phyloP scores from a whole-genome alignment of 805 yeast species.

The Yamadazyma scolyti region DNA sequence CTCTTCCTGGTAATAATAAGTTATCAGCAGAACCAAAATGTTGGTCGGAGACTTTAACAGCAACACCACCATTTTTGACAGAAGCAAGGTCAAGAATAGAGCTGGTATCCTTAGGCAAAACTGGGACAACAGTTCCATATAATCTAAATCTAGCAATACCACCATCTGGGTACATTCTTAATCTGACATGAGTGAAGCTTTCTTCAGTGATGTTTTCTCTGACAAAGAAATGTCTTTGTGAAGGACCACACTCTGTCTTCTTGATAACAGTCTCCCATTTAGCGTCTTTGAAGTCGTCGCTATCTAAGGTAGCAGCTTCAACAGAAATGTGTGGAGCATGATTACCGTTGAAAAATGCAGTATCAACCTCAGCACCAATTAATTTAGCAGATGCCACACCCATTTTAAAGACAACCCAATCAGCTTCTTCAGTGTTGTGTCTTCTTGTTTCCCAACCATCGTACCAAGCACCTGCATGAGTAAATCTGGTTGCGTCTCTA shows the following conservation, averaged over 20 bases:
- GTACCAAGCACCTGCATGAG: slow-evolving; percentile 92
- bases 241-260: slow-evolving; percentile 82
- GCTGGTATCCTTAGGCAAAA: slow-evolving; percentile 46
- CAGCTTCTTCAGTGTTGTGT: slow-evolving; percentile 80
- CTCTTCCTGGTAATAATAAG: slow-evolving; percentile 87
- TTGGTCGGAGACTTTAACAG: slow-evolving; percentile 79
- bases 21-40: slow-evolving; percentile 94
- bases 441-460: slow-evolving; percentile 99
- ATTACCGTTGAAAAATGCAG: slow-evolving; percentile 92
- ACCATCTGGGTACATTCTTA: slow-evolving; percentile 96
- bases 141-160: slow-evolving; percentile 94
- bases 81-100: slow-evolving; percentile 66
- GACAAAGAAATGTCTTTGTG: slow-evolving; percentile 78
- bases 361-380: slow-evolving; percentile 85
- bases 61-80: slow-evolving; percentile 86
- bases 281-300: slow-evolving; percentile 31
- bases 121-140: slow-evolving; percentile 81
- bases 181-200: slow-evolving; percentile 72
- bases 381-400: slow-evolving; percentile 82
- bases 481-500: slow-evolving; percentile 75
- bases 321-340: slow-evolving; percentile 90
- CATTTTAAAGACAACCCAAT: slow-evolving; percentile 79
- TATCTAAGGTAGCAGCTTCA: slow-evolving; percentile 55
- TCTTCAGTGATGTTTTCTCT: slow-evolving; percentile 55
- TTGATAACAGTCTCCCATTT: slow-evolving; percentile 72